These are phyloP conservation scores for Penicillium sp. DNA, from an alignment of 2,329 filamentous ascomycete genomes.

Conservation along the genomic window DNA sequence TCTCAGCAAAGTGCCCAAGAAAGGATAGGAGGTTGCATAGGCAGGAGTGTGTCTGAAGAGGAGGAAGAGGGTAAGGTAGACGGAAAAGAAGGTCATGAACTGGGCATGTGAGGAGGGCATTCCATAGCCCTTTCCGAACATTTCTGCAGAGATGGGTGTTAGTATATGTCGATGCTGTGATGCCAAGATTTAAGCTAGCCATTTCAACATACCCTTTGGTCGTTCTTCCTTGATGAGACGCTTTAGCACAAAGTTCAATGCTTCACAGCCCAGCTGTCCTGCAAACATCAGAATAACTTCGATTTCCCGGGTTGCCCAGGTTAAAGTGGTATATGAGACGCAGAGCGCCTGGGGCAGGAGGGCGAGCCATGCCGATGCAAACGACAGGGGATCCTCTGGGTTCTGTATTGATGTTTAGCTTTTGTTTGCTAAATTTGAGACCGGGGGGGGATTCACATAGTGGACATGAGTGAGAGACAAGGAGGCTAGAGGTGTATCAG, in stretches of 20 bases:
- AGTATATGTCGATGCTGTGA: background rate
- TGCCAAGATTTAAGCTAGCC: background rate
- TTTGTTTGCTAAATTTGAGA: background rate
- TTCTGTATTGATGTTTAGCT: constrained; percentile 57
- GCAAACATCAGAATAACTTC: constrained; percentile 88
- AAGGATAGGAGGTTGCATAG: constrained; percentile 43
- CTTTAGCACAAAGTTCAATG: constrained; percentile 85
- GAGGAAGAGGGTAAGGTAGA: constrained; percentile 82
- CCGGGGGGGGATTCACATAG: constrained; percentile 67
- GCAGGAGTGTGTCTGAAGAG: constrained; percentile 73
- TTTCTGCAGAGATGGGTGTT: constrained; percentile 46
- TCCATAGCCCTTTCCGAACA: constrained; percentile 89
- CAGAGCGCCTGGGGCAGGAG: constrained; percentile 90
- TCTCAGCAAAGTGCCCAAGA: constrained; percentile 54
- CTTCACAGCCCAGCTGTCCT: constrained; percentile 90
- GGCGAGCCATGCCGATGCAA: constrained; percentile 88
- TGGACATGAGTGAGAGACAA: constrained; percentile 94
- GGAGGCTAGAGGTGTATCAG: constrained; percentile 68
- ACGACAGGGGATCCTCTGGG: constrained; percentile 79
- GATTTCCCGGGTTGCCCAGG: constrained; percentile 86
- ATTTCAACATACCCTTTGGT: constrained; percentile 64
- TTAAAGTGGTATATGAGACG: constrained; percentile 83
- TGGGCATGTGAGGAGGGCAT: constrained; percentile 97
- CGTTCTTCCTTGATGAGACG: constrained; percentile 89
- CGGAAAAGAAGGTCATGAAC: constrained; percentile 87